A percentile compares a stretch with the other conserved stretches of the same genome.
Evolutionary conservation across 257 asterid genomes (phyloP).

Genomic region (Gynochthodes officinalis): DNA sequence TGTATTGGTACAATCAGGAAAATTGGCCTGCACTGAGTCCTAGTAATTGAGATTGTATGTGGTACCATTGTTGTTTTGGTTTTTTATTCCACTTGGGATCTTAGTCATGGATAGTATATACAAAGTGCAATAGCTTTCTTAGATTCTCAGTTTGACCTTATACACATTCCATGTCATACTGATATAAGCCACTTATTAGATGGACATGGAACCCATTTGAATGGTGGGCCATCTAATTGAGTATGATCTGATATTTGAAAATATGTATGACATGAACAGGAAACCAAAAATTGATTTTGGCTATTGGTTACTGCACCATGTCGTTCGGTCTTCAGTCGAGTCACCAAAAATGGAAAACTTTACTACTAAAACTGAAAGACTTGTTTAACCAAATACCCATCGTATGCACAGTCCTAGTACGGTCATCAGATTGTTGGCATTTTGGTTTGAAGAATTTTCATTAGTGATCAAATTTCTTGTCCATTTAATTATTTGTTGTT

Average conservation of each 20-base stretch:
- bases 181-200: neutral
- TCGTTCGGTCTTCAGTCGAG: no score
- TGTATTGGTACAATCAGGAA: neutral
- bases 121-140: no score
- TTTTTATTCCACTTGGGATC: neutral
- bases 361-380: no score
- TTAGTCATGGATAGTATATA: neutral
- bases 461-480: neutral
- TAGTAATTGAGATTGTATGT: conserved; percentile 31
- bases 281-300: no score
- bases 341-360: no score
- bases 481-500: no score
- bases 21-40: neutral
- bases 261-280: neutral
- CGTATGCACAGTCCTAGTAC: no score
- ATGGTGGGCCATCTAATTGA: neutral
- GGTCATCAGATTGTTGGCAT: no score
- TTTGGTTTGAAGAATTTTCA: no score
- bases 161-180: neutral
- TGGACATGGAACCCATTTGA: neutral
- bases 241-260: neutral
- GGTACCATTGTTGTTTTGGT: neutral
- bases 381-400: no score
- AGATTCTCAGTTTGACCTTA: neutral
- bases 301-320: no score